Conservation (phyloP, 2,329 filamentous ascomycete genomes). For the Stenocarpella maydis region DNA sequence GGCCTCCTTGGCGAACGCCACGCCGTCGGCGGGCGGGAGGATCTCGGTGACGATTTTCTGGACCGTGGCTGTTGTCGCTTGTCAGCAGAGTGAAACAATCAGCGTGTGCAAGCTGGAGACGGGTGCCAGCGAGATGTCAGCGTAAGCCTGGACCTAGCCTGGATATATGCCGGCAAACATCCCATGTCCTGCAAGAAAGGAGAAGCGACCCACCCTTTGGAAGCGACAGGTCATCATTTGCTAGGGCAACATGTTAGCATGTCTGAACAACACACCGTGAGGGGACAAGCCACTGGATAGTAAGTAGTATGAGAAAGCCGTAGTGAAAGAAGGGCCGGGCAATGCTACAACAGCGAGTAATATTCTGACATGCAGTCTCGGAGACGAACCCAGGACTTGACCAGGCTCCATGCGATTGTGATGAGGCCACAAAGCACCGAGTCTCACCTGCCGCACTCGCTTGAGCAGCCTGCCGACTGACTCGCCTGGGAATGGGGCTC, state of each 20-base stretch:
- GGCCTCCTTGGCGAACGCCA: slow-evolving; percentile 93
- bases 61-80: slow-evolving; percentile 63
- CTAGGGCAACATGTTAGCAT: slow-evolving; percentile 53
- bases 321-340: neutral
- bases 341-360: neutral
- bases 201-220: slow-evolving; percentile 63
- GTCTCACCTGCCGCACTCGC: neutral
- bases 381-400: neutral
- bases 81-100: neutral
- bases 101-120: neutral
- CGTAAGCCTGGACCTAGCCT: neutral
- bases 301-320: neutral
- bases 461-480: slow-evolving; percentile 2
- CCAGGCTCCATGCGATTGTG: neutral
- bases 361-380: neutral
- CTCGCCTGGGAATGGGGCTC: slow-evolving; percentile 5
- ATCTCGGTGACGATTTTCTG: slow-evolving; percentile 94
- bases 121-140: neutral
- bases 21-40: slow-evolving; percentile 75
- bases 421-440: neutral
- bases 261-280: slow-evolving; percentile 20
- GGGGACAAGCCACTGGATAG: no score
- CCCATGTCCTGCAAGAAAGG: neutral
- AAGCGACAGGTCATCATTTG: slow-evolving; percentile 69
- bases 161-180: neutral